Percentiles rank a stretch among this genome's conserved stretches.
Conservation (phyloP, 129 eudicot species). For the Flaveria linearis region DNA sequence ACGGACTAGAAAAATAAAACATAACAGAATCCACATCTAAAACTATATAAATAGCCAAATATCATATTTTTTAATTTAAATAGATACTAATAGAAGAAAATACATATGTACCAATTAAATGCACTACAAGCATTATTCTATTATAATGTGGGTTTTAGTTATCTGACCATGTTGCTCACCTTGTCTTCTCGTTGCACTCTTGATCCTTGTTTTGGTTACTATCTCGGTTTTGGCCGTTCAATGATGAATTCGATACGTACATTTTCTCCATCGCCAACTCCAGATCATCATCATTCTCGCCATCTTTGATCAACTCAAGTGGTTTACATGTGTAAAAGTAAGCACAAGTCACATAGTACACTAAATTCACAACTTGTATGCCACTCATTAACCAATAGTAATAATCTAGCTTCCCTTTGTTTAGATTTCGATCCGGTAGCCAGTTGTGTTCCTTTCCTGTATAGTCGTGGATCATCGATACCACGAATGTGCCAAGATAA, state of each 20-base stretch:
- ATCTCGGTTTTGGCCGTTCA: conserved; percentile 28
- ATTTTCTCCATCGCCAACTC: conserved; percentile 47
- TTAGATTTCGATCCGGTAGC: conserved; percentile 83
- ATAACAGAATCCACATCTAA: too few relatives aligned
- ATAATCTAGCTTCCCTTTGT: conserved; percentile 70
- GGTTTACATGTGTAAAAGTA: conserved; percentile 57
- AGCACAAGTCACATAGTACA: conserved; percentile 64
- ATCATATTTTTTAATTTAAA: too few relatives aligned
- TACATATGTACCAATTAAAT: conserved; percentile 6
- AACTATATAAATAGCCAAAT: too few relatives aligned
- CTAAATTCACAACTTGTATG: conserved; percentile 57
- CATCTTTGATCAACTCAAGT: conserved; percentile 45
- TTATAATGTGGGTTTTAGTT: conserved; percentile 20
- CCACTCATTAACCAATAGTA: conserved; percentile 79
- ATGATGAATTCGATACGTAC: background rate
- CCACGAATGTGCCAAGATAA: conserved; percentile 70
- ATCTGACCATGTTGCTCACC: conserved; percentile 17
- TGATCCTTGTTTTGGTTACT: conserved; percentile 15
- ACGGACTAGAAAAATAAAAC: too few relatives aligned
- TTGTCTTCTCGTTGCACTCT: conserved; percentile 26
- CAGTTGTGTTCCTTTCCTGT: conserved; percentile 65
- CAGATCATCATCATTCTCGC: conserved; percentile 43
- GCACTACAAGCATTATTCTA: background rate
- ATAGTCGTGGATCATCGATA: conserved; percentile 60
- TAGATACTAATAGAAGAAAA: too few relatives aligned